Evolutionary conservation across 345 rosid species (phyloP).

Genomic region (Pseudoturritis turrita): DNA sequence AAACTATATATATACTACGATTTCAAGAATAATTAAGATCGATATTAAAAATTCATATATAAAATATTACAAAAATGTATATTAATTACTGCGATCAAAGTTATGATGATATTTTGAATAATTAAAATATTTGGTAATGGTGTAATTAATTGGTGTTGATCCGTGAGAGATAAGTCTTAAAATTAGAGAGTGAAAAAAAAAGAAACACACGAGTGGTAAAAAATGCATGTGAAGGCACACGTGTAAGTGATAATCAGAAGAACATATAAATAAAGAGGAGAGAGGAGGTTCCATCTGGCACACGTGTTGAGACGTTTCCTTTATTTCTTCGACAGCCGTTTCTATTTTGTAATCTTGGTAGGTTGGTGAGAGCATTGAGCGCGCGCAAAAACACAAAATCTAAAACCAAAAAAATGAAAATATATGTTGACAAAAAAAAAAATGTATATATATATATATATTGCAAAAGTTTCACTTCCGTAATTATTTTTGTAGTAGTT

Average conservation of each 20-base stretch:
- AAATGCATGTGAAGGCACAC: slow-evolving; percentile 32
- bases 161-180: not conserved
- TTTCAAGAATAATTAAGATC: not conserved
- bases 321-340: slow-evolving; percentile 37
- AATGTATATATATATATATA: no score
- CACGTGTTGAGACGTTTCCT: slow-evolving; percentile 28
- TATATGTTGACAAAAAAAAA: no score
- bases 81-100: not conserved
- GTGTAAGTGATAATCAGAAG: slow-evolving; percentile 22
- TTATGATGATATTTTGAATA: not conserved
- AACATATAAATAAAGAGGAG: slow-evolving; percentile 9
- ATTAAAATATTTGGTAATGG: not conserved
- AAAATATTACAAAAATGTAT: not conserved
- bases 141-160: no score
- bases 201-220: slow-evolving; percentile 26
- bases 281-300: slow-evolving; percentile 32
- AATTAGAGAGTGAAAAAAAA: slow-evolving; percentile 12
- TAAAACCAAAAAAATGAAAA: no score
- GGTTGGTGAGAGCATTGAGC: not conserved
- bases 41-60: no score
- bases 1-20: not conserved
- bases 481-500: no score
- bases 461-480: no score
- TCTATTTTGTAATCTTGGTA: slow-evolving; percentile 16
- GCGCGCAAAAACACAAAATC: no score